phyloP scores from a whole-genome alignment of 1,139 yeast species.

The Kodamaea suecica region DNA sequence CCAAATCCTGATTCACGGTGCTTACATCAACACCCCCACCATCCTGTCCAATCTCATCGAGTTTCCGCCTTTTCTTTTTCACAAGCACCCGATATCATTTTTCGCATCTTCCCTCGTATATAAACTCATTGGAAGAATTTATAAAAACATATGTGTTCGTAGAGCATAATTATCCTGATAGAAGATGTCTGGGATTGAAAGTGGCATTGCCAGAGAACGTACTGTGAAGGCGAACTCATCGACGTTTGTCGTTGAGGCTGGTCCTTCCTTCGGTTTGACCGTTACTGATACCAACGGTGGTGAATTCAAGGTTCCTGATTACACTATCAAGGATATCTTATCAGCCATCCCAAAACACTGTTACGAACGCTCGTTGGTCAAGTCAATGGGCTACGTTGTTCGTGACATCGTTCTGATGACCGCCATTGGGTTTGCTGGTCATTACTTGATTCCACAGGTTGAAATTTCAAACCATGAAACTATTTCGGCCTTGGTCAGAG shows the following conservation, averaged over 20 bases:
- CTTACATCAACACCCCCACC: too few relatives aligned
- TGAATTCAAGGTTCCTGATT: constrained; percentile 60
- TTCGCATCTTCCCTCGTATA: too few relatives aligned
- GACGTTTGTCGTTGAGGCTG: constrained; percentile 15
- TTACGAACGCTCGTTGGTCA: constrained; percentile 50
- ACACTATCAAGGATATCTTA: constrained; percentile 58
- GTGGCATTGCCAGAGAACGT: constrained; percentile 4
- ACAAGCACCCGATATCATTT: too few relatives aligned
- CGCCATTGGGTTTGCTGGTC: constrained; percentile 44
- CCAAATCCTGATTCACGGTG: too few relatives aligned
- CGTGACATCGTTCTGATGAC: constrained; percentile 51
- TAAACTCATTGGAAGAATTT: too few relatives aligned
- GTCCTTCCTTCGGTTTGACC: constrained; percentile 25
- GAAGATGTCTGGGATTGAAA: too few relatives aligned
- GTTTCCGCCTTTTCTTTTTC: too few relatives aligned
- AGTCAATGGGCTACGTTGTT: constrained; percentile 53
- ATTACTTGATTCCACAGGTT: constrained; percentile 49
- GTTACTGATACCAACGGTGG: constrained; percentile 56
- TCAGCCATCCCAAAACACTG: constrained; percentile 61
- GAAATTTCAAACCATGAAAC: constrained; percentile 21
- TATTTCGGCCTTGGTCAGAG: constrained; percentile 46
- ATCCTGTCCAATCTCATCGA: too few relatives aligned
- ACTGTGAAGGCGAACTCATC: constrained; percentile 29
- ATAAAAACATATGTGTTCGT: too few relatives aligned
- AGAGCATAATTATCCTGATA: too few relatives aligned